Evolutionary conservation across 257 asterid species (phyloP), one percentile per base, ranked within the genome.

Genomic region (Lithospermum erythrorhizon): DNA sequence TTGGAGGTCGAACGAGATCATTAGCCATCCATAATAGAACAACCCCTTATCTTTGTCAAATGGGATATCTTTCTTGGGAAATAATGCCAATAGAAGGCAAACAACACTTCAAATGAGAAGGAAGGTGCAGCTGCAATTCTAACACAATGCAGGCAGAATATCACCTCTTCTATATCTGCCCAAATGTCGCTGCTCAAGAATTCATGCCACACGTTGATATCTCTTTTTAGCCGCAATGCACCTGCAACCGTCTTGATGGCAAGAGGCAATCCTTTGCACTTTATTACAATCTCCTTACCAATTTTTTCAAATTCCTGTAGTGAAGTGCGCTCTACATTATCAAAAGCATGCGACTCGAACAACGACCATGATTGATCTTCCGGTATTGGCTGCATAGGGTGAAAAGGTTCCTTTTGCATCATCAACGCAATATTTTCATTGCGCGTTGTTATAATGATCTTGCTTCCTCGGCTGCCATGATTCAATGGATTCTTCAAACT

Each of bases 401-500:
- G 21, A 3, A 53, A 35, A 6, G 47, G 24, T 18, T 57, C 20
- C 20, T 45, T 7, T 29, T 76, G 76, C 69, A 80, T 84, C 61
- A 73, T 71, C 17, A 52, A 53, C 6, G 94, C 87, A 48, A 82
- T 76, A 3, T 68, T 61, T 22, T 71, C 75, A 2, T 69, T 72
- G 23, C 84, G 84, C 87, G n/a, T n/a, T n/a, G n/a, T n/a, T n/a
- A n/a, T n/a, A n/a, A n/a, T n/a, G n/a, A n/a, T n/a, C n/a, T n/a
- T n/a, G n/a, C n/a, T n/a, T n/a, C n/a, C 85, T 1, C 69, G 63
- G 23, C 47, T 58, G 60, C 85, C 90, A 59, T 63, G 53, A 56
- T 59, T 73, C 63, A 85, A 78, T 4, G 71, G 82, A 19, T 63
- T 70, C 32, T 66, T 69, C 18, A n/a, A 84, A 70, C n/a, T n/a